These are phyloP conservation scores for Nemania sp. DNA, from an alignment of 2,329 filamentous ascomycete species.

Conservation along the genomic window DNA sequence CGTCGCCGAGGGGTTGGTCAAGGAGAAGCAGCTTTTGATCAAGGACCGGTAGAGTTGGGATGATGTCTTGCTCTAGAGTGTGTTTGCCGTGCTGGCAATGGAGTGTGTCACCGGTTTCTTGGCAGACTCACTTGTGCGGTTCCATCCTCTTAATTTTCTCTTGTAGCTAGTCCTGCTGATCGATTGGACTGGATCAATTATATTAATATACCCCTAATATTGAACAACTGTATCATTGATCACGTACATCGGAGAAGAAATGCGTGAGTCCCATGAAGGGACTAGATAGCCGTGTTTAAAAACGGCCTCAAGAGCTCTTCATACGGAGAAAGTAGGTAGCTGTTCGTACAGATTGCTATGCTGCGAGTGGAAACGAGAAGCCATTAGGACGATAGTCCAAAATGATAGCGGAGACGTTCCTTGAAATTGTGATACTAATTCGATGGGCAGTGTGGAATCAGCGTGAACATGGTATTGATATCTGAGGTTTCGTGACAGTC, in stretches of 20 bases:
- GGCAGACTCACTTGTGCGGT: no score
- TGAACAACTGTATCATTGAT: not conserved
- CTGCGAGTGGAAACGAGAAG: slow-evolving; percentile 11
- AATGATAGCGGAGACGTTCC: slow-evolving; percentile 16
- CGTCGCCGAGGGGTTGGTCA: slow-evolving; percentile 61
- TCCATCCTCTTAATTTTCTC: not conserved
- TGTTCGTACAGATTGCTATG: slow-evolving; percentile 11
- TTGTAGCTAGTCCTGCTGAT: not conserved
- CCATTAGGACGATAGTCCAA: slow-evolving; percentile 22
- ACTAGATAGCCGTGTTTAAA: slow-evolving; percentile 16
- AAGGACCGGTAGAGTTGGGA: slow-evolving; percentile 23
- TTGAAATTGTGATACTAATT: slow-evolving; percentile 6
- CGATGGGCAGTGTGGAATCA: slow-evolving; percentile 16
- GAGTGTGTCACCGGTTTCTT: no score
- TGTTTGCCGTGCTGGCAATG: no score
- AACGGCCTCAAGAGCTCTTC: slow-evolving; percentile 14
- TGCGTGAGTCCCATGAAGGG: slow-evolving; percentile 22
- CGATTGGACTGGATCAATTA: not conserved
- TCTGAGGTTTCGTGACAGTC: slow-evolving; percentile 14
- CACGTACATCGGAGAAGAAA: slow-evolving; percentile 21
- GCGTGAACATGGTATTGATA: slow-evolving; percentile 14
- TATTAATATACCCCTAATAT: not conserved
- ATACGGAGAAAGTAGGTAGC: slow-evolving; percentile 1
- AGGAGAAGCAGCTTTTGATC: slow-evolving; percentile 64
- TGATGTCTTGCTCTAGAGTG: not conserved